Conservation (phyloP, 192 early-diverging fungal genomes). For the Linnemannia zychae region DNA sequence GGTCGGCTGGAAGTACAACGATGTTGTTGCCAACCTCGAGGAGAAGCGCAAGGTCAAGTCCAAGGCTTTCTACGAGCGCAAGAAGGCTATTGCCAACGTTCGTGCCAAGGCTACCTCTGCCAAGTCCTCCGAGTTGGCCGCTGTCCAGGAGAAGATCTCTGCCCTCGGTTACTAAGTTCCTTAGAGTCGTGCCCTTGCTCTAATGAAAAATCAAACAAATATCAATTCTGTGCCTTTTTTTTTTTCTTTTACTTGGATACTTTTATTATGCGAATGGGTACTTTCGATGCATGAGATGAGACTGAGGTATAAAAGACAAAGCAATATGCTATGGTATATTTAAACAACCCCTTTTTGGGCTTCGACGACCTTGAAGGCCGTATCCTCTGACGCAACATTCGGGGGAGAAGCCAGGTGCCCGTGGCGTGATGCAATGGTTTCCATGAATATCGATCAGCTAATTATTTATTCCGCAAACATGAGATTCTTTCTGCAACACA, state of each 20-base stretch:
- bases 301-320: no score
- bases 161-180: conserved; percentile 70
- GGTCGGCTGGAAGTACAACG: conserved; percentile 99
- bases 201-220: conserved; percentile 24
- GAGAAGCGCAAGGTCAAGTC: conserved; percentile 98
- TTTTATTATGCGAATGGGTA: neutral
- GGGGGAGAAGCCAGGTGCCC: no score
- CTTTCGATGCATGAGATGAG: neutral
- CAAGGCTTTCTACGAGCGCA: conserved; percentile 94
- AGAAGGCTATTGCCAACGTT: conserved; percentile 82
- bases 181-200: conserved; percentile 19
- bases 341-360: no score
- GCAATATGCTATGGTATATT: no score
- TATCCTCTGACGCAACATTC: no score
- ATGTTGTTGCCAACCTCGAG: conserved; percentile 95
- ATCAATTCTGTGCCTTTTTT: neutral
- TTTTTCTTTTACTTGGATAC: neutral
- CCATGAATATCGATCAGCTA: no score
- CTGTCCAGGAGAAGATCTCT: conserved; percentile 72
- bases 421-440: no score
- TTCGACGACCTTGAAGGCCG: no score
- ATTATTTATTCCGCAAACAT: no score
- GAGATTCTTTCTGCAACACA: no score
- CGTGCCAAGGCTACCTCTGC: conserved; percentile 67
- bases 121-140: conserved; percentile 63